Evolutionary conservation across 2,329 filamentous ascomycete species (phyloP).

Genomic region (Colletotrichum limetticola): DNA sequence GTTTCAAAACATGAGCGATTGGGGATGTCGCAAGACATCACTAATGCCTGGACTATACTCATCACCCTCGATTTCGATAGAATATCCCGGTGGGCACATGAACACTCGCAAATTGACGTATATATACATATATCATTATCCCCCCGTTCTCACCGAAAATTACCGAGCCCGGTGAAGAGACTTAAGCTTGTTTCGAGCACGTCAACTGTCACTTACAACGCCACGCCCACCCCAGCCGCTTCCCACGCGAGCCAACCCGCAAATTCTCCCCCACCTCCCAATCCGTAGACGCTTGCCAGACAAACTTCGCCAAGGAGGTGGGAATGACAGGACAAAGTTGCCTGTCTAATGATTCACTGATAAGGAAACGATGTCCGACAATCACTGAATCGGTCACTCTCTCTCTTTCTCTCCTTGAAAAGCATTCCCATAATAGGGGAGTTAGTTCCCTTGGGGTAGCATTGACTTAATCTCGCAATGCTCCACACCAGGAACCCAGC

Average conservation of each 20-base stretch:
- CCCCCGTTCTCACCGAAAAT: not conserved
- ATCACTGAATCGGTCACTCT: not conserved
- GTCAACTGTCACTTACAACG: not conserved
- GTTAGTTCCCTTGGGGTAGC: conserved; percentile 2
- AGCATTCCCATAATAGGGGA: not conserved
- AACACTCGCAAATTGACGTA: not conserved
- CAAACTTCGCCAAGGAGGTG: not conserved
- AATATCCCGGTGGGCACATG: not conserved
- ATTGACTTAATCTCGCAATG: conserved; percentile 34
- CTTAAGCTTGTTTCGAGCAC: not conserved
- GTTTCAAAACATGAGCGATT: not conserved
- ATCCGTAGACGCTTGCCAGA: not conserved
- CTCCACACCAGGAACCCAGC: conserved; percentile 18
- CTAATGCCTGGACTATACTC: not conserved
- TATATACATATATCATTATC: not conserved
- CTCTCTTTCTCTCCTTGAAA: not conserved
- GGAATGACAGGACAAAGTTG: not conserved
- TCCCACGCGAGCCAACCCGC: not conserved
- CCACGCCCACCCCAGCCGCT: not conserved
- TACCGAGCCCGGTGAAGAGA: not conserved
- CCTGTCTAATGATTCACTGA: not conserved
- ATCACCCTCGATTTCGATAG: not conserved
- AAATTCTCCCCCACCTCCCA: not conserved
- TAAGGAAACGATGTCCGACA: not conserved
- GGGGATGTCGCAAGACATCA: not conserved